Evolutionary conservation across 148 eudicot species (phyloP), one percentile per base, ranked within the genome.

Genomic region (Rhododendron simsii): DNA sequence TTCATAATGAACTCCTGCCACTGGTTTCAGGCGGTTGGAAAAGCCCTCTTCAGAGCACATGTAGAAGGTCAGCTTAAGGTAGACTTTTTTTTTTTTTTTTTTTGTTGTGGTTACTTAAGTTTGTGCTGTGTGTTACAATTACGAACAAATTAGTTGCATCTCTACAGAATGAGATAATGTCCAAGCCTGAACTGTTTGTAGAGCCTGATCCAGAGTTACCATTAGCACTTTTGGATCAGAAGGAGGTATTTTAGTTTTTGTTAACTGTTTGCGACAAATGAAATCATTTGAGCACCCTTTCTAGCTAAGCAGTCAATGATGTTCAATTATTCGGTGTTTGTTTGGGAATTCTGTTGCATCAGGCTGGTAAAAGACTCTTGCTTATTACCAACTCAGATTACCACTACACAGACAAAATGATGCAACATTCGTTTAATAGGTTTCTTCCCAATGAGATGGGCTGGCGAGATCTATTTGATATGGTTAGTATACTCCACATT

Each of bases 51-150:
- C 90, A 92, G 98, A 89, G 99, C 99, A 76, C 99, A 96, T 87
- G 99, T 96, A 2, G 99, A 96, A 92, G 99, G 99, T 80, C 98
- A 91, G 90, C 95, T 96, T 67, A 96, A 96, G 98, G 99, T 96
- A 88, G 59, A 85, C 35, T 13, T 30, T 48, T 50, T 41, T 78
- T 55, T n/a, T n/a, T n/a, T n/a, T n/a, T 74, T 65, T 85, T 69
- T 51, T 84, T n/a, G n/a, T n/a, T n/a, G 41, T 84, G 28, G 57
- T 57, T 55, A 28, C 65, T 55, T 76, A 37, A 21, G 7, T 61
- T 74, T 61, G 16, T 53, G 47, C 13, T 73, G 83, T 48, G 35
- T 78, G 47, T 33, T 41, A 63, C 86, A 83, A 76, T 18, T 67
- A 71, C 78, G 81, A 85, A 65, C 82, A 63, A 82, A 90, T 84